Base-by-base conservation (phyloP, 1,284 basidiomycete genomes). In the Sphaerobolus stellatus region DNA sequence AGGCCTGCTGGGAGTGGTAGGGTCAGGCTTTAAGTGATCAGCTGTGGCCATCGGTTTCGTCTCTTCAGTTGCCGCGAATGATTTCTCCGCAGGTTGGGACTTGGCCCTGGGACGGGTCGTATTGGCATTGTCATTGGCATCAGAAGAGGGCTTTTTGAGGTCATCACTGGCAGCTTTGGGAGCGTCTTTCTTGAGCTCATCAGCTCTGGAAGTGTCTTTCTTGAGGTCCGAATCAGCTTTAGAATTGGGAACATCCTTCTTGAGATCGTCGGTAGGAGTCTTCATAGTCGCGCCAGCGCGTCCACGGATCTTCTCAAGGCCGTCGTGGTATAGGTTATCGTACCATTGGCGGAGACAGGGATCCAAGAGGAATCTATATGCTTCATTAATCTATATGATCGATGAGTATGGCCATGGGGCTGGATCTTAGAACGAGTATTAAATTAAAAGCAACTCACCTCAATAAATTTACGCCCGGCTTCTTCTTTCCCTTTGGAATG, bases 391-490 rank as follows among this genome's bases (percentile, higher is more conserved):
- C 68, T 73, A 55, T 51, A 34, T 27, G 31, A 57, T n/a, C 40
- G 28, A 25, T 16, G 47, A 46, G 33, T 13, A 46, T n/a, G n/a
- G n/a, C n/a, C n/a, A n/a, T n/a, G n/a, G n/a, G n/a, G n/a, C n/a
- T n/a, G n/a, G n/a, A 25, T 14, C 7, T 40, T 33, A 30, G 29
- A 4, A 6, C 20, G 11, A 34, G 5, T 14, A 22, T 6, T 33
- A 30, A n/a, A 43, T 13, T 18, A 29, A 33, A 9, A 24, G 18
- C 18, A 6, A 57, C 68, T 60, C n/a, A 75, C 71, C 64, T 82
- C 79, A 62, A 83, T 82, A 70, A 84, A 84, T 70, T 82, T 82
- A 54, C 77, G 77, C 46, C 74, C 71, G 11, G 81, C 78, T 2
- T 62, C 69, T 40, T 79, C 80, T 44, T 69, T 61, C 52, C 70